phyloP scores from a whole-genome alignment of 768 basidiomycete genomes.

The Nevesoporus exiguus region DNA sequence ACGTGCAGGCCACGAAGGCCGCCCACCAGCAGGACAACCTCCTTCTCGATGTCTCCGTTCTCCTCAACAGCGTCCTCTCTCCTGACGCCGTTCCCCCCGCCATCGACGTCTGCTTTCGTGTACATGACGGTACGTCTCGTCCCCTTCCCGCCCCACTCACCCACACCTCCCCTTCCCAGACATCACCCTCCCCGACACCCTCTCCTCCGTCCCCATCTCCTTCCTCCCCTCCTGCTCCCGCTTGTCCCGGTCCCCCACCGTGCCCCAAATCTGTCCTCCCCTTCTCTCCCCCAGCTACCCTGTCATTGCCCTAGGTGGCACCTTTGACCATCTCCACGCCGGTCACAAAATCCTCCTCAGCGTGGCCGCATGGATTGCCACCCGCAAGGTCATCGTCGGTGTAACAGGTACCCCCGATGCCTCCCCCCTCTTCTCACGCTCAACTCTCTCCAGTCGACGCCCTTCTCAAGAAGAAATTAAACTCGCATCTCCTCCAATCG shows the following conservation, averaged over 20 bases:
- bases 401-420: slow-evolving; percentile 59
- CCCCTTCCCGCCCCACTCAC: slow-evolving; percentile 1
- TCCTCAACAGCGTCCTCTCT: slow-evolving; percentile 57
- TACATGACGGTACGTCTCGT: slow-evolving; percentile 43
- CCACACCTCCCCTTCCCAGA: slow-evolving; percentile 13
- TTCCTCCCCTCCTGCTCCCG: slow-evolving; percentile 13
- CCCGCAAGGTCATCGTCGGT: slow-evolving; percentile 82
- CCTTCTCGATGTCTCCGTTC: slow-evolving; percentile 74
- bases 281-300: slow-evolving; percentile 39
- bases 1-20: slow-evolving; percentile 79
- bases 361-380: slow-evolving; percentile 83
- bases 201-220: slow-evolving; percentile 36
- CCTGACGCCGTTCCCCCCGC: slow-evolving; percentile 38
- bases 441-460: slow-evolving; percentile 51
- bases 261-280: background rate
- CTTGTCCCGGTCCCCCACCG: background rate
- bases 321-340: slow-evolving; percentile 96
- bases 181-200: slow-evolving; percentile 40
- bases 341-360: slow-evolving; percentile 97
- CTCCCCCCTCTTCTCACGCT: slow-evolving; percentile 6
- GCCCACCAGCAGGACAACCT: slow-evolving; percentile 66
- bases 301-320: slow-evolving; percentile 88
- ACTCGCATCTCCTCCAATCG: slow-evolving; percentile 63
- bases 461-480: slow-evolving; percentile 67
- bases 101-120: slow-evolving; percentile 39